Evolutionary conservation across 169 alveolate genomes (phyloP).

Genomic region (Toxoplasma gondii): DNA sequence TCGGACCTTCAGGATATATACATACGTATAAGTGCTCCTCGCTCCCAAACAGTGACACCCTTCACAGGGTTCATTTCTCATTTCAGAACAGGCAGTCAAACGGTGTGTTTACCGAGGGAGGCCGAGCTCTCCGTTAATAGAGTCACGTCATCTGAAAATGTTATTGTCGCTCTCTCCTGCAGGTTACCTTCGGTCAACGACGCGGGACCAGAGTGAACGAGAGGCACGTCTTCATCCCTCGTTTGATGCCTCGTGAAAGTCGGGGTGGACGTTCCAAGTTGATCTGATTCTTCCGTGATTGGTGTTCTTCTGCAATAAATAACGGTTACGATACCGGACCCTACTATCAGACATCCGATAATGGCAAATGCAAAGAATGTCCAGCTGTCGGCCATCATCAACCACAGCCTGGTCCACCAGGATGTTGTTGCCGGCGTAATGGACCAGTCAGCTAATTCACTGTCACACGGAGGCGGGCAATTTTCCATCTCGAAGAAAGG

Average conservation of each 20-base stretch:
- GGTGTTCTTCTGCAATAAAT: not conserved
- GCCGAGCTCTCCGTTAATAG: too few species aligned
- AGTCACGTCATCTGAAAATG: too few species aligned
- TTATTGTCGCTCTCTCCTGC: too few species aligned
- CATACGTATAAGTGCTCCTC: too few species aligned
- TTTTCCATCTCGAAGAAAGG: not conserved
- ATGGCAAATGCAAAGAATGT: not conserved
- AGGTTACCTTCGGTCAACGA: too few species aligned
- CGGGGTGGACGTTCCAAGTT: not conserved
- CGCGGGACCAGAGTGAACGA: not conserved
- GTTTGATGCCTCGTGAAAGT: not conserved
- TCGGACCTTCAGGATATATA: too few species aligned
- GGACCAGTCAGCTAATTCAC: not conserved
- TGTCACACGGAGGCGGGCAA: constrained; percentile 29
- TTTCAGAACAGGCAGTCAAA: too few species aligned
- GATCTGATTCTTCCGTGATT: not conserved
- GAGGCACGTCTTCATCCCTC: not conserved
- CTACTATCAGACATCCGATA: not conserved
- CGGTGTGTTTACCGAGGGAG: too few species aligned
- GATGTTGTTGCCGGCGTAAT: not conserved
- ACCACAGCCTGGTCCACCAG: constrained; percentile 10
- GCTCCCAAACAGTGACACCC: too few species aligned
- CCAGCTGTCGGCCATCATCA: not conserved
- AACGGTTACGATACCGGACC: not conserved
- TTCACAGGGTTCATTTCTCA: too few species aligned